These are phyloP conservation scores for Metarhizium guizhouense DNA, from an alignment of 2,329 filamentous ascomycete genomes.

Conservation along the genomic window DNA sequence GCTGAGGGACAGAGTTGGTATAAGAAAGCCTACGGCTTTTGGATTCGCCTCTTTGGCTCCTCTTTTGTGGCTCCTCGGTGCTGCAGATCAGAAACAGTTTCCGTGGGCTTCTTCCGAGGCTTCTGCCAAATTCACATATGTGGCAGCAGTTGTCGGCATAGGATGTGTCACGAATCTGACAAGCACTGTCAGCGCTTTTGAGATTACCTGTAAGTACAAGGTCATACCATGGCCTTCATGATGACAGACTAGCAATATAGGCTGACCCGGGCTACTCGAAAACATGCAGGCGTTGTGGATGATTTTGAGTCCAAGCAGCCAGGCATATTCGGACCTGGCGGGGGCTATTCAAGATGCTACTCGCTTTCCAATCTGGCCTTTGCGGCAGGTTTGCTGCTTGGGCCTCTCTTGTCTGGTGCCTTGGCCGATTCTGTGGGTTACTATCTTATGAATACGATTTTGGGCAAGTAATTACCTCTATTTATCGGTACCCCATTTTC, in stretches of 20 bases:
- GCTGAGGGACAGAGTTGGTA: neutral
- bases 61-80: neutral
- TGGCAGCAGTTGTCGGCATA: neutral
- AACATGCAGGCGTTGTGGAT: neutral
- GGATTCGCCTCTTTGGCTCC: neutral
- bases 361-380: neutral
- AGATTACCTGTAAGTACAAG: neutral
- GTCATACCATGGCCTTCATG: neutral
- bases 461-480: neutral
- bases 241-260: no score
- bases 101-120: neutral
- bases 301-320: neutral
- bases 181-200: neutral
- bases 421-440: constrained; percentile 1
- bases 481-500: neutral
- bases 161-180: neutral
- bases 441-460: neutral
- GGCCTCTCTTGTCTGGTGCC: neutral
- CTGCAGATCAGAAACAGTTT: neutral
- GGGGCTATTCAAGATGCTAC: constrained; percentile 1
- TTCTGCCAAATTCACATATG: neutral
- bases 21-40: neutral
- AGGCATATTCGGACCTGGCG: neutral
- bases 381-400: neutral
- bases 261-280: neutral